phyloP scores from a whole-genome alignment of 1,139 yeast species.

The Geotrichum klebahnii region DNA sequence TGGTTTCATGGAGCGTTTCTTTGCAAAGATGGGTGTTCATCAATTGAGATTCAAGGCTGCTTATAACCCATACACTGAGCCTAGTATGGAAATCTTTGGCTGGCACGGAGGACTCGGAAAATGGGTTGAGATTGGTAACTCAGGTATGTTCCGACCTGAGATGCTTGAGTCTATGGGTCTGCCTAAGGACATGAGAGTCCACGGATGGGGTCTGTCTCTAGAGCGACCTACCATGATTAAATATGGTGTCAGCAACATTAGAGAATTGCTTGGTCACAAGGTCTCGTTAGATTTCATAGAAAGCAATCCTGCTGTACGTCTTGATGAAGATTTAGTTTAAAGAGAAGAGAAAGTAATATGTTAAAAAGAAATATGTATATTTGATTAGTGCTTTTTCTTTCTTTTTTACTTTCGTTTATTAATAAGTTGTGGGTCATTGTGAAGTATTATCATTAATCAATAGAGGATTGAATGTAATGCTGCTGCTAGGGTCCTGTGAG shows the following conservation, averaged over 20 bases:
- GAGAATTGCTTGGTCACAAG: constrained; percentile 93
- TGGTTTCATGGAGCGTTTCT: constrained; percentile 97
- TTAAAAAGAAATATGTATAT: too few relatives aligned
- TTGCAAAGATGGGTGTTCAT: constrained; percentile 94
- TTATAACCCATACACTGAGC: constrained; percentile 98
- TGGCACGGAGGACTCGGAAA: constrained; percentile 91
- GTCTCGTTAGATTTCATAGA: constrained; percentile 91
- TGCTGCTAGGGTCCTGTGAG: too few relatives aligned
- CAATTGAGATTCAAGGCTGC: constrained; percentile 96
- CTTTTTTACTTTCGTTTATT: too few relatives aligned
- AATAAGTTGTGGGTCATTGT: neutral
- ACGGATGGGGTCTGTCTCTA: constrained; percentile 95
- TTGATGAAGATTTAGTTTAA: constrained; percentile 56
- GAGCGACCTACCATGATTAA: constrained; percentile 99
- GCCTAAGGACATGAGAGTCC: constrained; percentile 87
- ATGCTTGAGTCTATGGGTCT: constrained; percentile 98
- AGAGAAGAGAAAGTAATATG: neutral
- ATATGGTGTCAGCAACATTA: constrained; percentile 89
- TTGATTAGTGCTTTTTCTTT: too few relatives aligned
- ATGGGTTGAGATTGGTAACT: constrained; percentile 99
- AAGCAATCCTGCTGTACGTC: constrained; percentile 94
- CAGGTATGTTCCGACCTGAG: constrained; percentile 99
- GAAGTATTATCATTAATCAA: too few relatives aligned
- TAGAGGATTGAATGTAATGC: too few relatives aligned
- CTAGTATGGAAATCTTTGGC: constrained; percentile 94